phyloP scores from a whole-genome alignment of 148 eudicot species.

The Heliosperma pusillum region DNA sequence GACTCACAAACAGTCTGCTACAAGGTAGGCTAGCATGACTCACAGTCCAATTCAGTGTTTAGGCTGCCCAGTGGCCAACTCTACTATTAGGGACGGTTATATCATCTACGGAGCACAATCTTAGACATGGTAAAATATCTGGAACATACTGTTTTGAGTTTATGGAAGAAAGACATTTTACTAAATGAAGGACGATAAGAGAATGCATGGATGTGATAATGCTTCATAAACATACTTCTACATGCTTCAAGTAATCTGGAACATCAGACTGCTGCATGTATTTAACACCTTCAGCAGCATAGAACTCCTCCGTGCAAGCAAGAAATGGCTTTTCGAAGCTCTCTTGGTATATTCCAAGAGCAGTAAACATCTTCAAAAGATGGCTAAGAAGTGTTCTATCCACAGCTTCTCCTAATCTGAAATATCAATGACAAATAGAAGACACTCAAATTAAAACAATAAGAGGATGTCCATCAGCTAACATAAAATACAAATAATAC shows the following conservation, averaged over 20 bases:
- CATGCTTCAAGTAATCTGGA: slow-evolving; percentile 94
- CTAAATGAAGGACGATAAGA: background rate
- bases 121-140: background rate
- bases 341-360: slow-evolving; percentile 78
- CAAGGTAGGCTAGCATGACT: too few relatives aligned
- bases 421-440: slow-evolving; percentile 23
- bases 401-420: slow-evolving; percentile 88
- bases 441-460: background rate
- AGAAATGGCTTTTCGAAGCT: slow-evolving; percentile 97
- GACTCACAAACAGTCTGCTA: background rate
- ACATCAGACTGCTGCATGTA: slow-evolving; percentile 95
- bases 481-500: background rate
- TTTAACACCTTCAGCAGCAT: slow-evolving; percentile 92
- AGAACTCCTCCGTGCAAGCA: slow-evolving; percentile 78
- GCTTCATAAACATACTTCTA: slow-evolving; percentile 55
- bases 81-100: background rate
- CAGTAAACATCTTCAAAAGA: slow-evolving; percentile 97
- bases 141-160: background rate
- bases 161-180: background rate
- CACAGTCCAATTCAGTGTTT: background rate
- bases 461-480: background rate
- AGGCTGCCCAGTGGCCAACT: background rate
- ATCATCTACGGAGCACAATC: background rate
- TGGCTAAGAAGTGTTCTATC: slow-evolving; percentile 94
- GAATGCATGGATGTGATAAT: background rate